Evolutionary conservation across 1,139 yeast species (phyloP).

Genomic region (Sugiyamaella pinicola): DNA sequence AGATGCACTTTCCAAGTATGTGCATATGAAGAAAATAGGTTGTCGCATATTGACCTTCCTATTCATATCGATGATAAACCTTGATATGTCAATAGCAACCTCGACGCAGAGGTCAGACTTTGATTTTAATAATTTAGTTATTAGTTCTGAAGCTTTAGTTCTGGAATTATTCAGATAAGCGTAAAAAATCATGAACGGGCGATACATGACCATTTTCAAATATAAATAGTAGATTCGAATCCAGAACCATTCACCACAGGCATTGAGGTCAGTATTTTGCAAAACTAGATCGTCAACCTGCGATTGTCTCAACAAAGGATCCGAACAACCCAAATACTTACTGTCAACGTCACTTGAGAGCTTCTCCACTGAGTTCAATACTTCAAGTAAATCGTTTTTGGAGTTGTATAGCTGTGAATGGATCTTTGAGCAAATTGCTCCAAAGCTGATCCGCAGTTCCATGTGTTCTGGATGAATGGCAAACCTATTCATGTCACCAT

Average conservation of each 20-base stretch:
- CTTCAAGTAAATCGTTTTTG: not conserved
- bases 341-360: slow-evolving; percentile 2
- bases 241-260: slow-evolving; percentile 6
- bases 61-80: slow-evolving; percentile 1
- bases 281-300: not conserved
- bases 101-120: slow-evolving; percentile 3
- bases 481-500: not conserved
- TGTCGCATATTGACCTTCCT: not conserved
- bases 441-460: not conserved
- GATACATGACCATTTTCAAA: slow-evolving; percentile 1
- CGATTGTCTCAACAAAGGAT: not conserved
- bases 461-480: slow-evolving; percentile 6
- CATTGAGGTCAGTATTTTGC: not conserved
- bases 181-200: slow-evolving; percentile 5
- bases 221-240: not conserved
- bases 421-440: not conserved
- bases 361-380: slow-evolving; percentile 1
- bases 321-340: not conserved
- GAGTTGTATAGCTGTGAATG: slow-evolving; percentile 1
- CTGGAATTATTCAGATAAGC: slow-evolving; percentile 2
- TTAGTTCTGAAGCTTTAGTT: slow-evolving; percentile 1
- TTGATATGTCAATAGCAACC: not conserved
- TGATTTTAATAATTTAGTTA: not conserved
- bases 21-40: slow-evolving; percentile 2
- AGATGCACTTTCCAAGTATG: slow-evolving; percentile 2